Conservation (phyloP, 2,329 filamentous ascomycete species). For the Iodosphaeria phyllophila region DNA sequence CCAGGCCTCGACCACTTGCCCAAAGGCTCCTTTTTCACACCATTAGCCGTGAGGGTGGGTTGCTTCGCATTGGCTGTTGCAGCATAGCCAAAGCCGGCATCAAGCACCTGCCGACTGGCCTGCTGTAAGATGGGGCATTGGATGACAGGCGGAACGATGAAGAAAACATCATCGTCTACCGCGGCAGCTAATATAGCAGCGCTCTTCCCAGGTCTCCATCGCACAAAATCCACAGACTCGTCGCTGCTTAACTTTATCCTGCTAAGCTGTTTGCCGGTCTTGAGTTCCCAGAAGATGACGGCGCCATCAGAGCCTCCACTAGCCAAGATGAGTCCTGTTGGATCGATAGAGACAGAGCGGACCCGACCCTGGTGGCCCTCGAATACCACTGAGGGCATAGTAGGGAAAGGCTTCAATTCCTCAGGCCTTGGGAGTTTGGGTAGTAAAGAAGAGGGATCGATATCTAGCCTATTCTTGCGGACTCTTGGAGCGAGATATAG, state of each 20-base stretch:
- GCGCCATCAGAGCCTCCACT: constrained; percentile 91
- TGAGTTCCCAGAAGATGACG: constrained; percentile 74
- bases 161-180: constrained; percentile 67
- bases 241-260: constrained; percentile 54
- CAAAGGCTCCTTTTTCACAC: constrained; percentile 51
- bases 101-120: constrained; percentile 56
- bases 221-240: constrained; percentile 65
- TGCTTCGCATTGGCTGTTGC: constrained; percentile 46
- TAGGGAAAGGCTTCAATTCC: constrained; percentile 88
- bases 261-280: constrained; percentile 77
- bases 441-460: constrained; percentile 81
- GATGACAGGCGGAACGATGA: constrained; percentile 58
- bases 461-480: constrained; percentile 85
- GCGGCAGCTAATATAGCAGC: constrained; percentile 68
- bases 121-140: constrained; percentile 58
- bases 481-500: constrained; percentile 87
- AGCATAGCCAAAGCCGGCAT: constrained; percentile 90
- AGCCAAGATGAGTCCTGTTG: constrained; percentile 68
- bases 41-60: constrained; percentile 28
- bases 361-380: constrained; percentile 78
- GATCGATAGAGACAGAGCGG: constrained; percentile 68
- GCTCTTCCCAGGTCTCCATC: constrained; percentile 76
- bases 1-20: constrained; percentile 74
- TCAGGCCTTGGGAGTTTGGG: constrained; percentile 87
- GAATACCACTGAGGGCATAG: constrained; percentile 73